Conservation (phyloP, 805 yeast species). For the Monosporozyma solicola region DNA sequence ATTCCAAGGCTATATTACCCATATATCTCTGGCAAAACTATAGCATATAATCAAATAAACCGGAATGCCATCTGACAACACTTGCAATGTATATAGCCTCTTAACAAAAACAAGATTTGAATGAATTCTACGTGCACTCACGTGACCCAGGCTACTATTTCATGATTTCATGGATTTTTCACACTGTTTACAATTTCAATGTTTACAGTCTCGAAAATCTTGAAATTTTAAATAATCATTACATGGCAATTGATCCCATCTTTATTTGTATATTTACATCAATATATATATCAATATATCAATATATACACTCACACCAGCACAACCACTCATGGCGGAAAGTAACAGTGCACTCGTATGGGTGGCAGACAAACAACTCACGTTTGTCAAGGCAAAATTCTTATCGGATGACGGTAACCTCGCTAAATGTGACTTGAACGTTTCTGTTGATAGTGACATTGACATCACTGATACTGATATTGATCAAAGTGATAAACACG, state of each 20-base stretch:
- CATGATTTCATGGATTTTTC: not conserved
- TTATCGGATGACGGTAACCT: constrained; percentile 8
- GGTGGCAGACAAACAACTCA: constrained; percentile 25
- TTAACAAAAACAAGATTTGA: too few species aligned
- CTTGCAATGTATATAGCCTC: not conserved
- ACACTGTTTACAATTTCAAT: not conserved
- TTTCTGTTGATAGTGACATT: constrained; percentile 2
- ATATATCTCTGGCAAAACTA: too few species aligned
- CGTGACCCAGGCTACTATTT: not conserved
- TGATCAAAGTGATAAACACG: constrained; percentile 11
- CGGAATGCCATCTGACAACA: not conserved
- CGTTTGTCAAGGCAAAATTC: constrained; percentile 24
- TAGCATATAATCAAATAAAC: not conserved
- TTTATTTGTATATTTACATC: too few species aligned
- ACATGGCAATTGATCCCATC: too few species aligned
- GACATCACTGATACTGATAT: constrained; percentile 10
- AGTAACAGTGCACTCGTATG: constrained; percentile 16
- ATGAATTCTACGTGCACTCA: not conserved
- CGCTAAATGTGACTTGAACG: constrained; percentile 16
- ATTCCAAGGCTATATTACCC: too few species aligned
- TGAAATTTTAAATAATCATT: not conserved
- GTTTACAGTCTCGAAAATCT: not conserved
- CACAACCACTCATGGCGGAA: not conserved
- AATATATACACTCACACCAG: not conserved
- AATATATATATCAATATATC: not conserved